phyloP scores from a whole-genome alignment of 2,329 filamentous ascomycete species.

The Didymellaceae sp. region DNA sequence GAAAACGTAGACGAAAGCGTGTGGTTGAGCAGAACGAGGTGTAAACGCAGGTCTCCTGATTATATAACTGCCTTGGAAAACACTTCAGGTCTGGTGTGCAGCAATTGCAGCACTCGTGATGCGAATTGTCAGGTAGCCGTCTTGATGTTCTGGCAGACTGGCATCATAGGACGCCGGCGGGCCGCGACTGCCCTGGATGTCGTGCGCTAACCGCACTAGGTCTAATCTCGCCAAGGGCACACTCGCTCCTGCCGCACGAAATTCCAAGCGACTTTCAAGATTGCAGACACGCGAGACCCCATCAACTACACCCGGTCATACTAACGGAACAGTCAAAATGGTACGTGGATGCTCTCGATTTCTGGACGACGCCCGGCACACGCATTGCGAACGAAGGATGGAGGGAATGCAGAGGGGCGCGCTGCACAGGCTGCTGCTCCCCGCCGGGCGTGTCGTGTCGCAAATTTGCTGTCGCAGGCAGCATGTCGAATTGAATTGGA shows the following conservation, averaged over 20 bases:
- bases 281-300: conserved; percentile 49
- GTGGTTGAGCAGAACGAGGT: too few species aligned
- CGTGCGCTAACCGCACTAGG: conserved; percentile 7
- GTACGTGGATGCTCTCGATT: conserved; percentile 39
- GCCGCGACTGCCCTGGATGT: conserved; percentile 19
- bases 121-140: neutral
- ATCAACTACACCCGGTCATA: conserved; percentile 45
- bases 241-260: conserved; percentile 29
- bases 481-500: conserved; percentile 5
- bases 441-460: conserved; percentile 29
- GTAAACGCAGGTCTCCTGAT: too few species aligned
- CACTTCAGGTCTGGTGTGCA: too few species aligned
- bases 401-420: conserved; percentile 17
- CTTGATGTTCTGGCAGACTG: conserved; percentile 28
- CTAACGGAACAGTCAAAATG: conserved; percentile 49
- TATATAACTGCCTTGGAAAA: too few species aligned
- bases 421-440: conserved; percentile 19
- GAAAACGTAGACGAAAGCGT: too few species aligned
- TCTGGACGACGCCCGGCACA: conserved; percentile 10
- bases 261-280: conserved; percentile 10
- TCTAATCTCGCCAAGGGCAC: conserved; percentile 24
- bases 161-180: conserved; percentile 24
- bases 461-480: conserved; percentile 24
- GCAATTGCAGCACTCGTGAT: neutral
- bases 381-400: conserved; percentile 21